Conservation (phyloP, 148 eudicot species). For the Dianthus caryophyllus region DNA sequence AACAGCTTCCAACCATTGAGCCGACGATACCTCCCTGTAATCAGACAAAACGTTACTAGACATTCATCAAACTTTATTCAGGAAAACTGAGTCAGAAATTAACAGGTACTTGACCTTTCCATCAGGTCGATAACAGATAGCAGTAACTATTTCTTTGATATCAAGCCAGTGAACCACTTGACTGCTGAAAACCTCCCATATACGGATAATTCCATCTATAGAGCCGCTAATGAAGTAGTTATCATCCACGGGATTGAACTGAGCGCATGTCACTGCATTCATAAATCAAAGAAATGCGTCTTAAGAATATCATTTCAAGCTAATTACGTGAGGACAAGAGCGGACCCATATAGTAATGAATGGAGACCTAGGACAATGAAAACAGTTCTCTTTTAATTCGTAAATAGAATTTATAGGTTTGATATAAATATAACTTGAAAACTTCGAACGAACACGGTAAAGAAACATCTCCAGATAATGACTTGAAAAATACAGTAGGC, state of each 20-base stretch:
- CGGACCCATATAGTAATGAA: too few relatives aligned
- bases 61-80: neutral
- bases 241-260: conserved; percentile 70
- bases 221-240: conserved; percentile 84
- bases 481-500: neutral
- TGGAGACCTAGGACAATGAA: too few relatives aligned
- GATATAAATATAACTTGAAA: too few relatives aligned
- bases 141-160: conserved; percentile 80
- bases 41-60: neutral
- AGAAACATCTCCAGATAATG: too few relatives aligned
- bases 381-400: too few relatives aligned
- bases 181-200: conserved; percentile 60
- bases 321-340: neutral
- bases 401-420: too few relatives aligned
- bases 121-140: conserved; percentile 70
- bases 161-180: conserved; percentile 86
- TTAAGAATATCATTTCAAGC: conserved; percentile 8
- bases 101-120: conserved; percentile 58
- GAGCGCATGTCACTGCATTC: conserved; percentile 75
- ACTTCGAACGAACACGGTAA: too few relatives aligned
- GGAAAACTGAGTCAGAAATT: neutral
- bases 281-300: conserved; percentile 15
- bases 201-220: conserved; percentile 86
- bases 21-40: conserved; percentile 72
- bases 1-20: conserved; percentile 65